Base-by-base conservation (phyloP, 2,329 filamentous ascomycete species). In the Diaporthe batatas region DNA sequence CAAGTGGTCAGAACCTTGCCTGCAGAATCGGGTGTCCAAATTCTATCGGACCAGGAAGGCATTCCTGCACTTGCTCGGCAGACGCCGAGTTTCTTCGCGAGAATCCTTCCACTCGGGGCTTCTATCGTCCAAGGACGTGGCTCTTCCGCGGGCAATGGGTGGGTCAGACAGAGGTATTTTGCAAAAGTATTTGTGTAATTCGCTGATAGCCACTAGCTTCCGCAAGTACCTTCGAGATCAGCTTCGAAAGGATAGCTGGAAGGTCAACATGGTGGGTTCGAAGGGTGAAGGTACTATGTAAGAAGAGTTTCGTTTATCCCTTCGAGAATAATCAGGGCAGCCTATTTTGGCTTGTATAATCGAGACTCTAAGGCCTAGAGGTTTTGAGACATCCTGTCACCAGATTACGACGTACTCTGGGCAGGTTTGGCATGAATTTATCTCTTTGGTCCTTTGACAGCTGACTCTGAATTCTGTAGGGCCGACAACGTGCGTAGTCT, bases 211-310 rank as follows among this genome's bases (percentile, higher is more conserved):
- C 16, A 21, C 34, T 16, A 76, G 76, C 16, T 78, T 75, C 49
- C 78, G 77, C 16, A 76, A 77, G 34, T 62, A 68, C 16, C 70
- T 77, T 11, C 69, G 76, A 42, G 76, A 79, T 29, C 69, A 75
- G 1, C 69, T 79, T 1, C 62, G 78, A 4, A 75, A 59, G 34
- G 69, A 74, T n/a, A 76, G 76, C 6, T 79, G 74, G 75, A 69
- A 76, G 2, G 78, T 79, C 68, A 76, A 79, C 49, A 79, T 79
- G 77, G 78, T 79, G 29, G 78, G 78, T n/a, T 76, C 57, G 58
- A 71, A 71, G 57, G 53, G 42, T 11, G 62, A 73, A 44, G 78
- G 78, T 3, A 59, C 53, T 29, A 78, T 79, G 36, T 39, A 39
- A 39, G 36, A 11, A 39, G 36, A 39, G 12, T 39, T 14, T 12